Evolutionary conservation across 345 rosid genomes (phyloP).

Genomic region (Eucalyptus curtisii): DNA sequence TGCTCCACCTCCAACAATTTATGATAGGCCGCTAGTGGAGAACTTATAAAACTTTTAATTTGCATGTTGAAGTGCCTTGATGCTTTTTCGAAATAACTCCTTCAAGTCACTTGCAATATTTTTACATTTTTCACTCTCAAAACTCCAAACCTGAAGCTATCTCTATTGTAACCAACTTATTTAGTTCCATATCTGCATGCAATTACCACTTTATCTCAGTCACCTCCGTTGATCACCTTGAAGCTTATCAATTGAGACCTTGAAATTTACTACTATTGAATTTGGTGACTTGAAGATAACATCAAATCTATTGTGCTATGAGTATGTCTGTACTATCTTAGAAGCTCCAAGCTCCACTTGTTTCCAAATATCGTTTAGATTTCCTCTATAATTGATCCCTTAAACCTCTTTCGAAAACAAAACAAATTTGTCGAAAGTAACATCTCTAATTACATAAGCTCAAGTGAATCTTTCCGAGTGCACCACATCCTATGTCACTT

Average conservation of each 20-base stretch:
- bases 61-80: not conserved
- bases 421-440: not conserved
- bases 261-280: not conserved
- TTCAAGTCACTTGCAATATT: not conserved
- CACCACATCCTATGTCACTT: not conserved
- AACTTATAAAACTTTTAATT: not conserved
- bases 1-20: not conserved
- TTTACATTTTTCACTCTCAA: not conserved
- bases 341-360: not conserved
- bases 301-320: not conserved
- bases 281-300: not conserved
- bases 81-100: not conserved
- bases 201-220: not conserved
- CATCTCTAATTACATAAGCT: not conserved
- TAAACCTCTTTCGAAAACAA: not conserved
- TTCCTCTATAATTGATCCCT: not conserved
- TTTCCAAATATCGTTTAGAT: not conserved
- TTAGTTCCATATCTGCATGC: not conserved
- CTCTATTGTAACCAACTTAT: not conserved
- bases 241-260: not conserved
- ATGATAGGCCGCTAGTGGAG: not conserved
- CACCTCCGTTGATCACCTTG: not conserved
- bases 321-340: not conserved
- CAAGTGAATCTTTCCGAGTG: not conserved
- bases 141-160: not conserved